Base-by-base conservation (phyloP, 2,329 filamentous ascomycete species). In the Achaetomium macrosporum region DNA sequence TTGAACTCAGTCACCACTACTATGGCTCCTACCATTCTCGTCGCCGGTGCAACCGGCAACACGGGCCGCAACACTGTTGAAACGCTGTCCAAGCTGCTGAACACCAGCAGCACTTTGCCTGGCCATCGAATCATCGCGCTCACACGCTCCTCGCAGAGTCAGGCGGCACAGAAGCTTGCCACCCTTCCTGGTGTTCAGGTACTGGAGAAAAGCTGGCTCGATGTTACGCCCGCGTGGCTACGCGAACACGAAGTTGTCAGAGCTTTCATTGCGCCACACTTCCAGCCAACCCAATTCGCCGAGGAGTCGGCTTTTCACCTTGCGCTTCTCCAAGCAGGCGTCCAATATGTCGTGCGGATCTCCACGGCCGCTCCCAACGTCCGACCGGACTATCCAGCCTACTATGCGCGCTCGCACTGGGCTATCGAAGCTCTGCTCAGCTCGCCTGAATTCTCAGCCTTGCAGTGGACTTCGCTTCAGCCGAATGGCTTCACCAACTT, bases 311-410 rank as follows among this genome's bases (percentile, higher is more conserved):
- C 16, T 4, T 54, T 54, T 31, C 52, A 50, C 47, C 17, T 54
- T 3, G 47, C 52, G 1, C 30, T 31, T 9, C 52, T 54, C 36
- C 10, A 47, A 1, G 52, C 52, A 1, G 52, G 52, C 42, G 52
- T 54, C 16, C 10, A 50, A 41, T 54, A 54, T 39, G 42, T 54
- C 8, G 52, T 54, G 19, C 52, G 52, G 37, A 54, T 54, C 47
- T 54, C 52, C 1, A 54, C 47, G 7, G 17, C 37, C 1, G 47
- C 47, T 1, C 30, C 47, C 9, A 50, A 46, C 25, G 52, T 54
- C 17, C 47, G 42, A 1, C 52, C 52, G 12, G 52, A 54, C 37
- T 50, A 31, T 20, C 7, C 2, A 3, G 42, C 52, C 35, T 54
- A 54, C 42, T 54, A 54, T 16, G 5, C 47, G 11, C 52, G 52